Percentiles rank a stretch among this genome's conserved stretches.
phyloP scores from a whole-genome alignment of 768 basidiomycete genomes.

The Tylopilus vinaceipallidus region DNA sequence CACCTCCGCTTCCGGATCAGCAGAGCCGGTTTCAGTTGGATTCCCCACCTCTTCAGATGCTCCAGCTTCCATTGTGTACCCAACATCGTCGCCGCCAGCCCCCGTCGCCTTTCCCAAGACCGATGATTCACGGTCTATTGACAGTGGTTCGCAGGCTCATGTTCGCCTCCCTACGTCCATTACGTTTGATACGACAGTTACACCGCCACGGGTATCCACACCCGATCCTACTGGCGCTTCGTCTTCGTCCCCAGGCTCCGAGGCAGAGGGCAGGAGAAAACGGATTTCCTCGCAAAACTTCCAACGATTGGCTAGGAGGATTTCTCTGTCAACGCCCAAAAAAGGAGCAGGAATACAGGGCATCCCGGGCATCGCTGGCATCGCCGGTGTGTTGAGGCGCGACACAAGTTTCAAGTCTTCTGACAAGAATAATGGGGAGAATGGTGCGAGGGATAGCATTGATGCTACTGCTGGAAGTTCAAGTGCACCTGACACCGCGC shows the following conservation, averaged over 20 bases:
- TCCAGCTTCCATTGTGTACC: slow-evolving; percentile 34
- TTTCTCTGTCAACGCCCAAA: slow-evolving; percentile 62
- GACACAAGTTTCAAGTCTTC: slow-evolving; percentile 35
- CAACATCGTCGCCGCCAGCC: slow-evolving; percentile 31
- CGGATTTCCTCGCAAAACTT: slow-evolving; percentile 85
- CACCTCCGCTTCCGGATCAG: slow-evolving; percentile 34
- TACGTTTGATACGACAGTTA: slow-evolving; percentile 59
- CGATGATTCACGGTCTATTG: slow-evolving; percentile 32
- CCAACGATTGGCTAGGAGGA: slow-evolving; percentile 72
- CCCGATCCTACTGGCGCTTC: slow-evolving; percentile 64
- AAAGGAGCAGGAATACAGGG: slow-evolving; percentile 50
- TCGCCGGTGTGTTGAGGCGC: slow-evolving; percentile 29
- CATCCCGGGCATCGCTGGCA: slow-evolving; percentile 30
- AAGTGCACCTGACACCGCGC: slow-evolving; percentile 41
- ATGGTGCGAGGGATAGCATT: slow-evolving; percentile 12
- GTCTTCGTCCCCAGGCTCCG: slow-evolving; percentile 59
- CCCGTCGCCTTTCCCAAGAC: slow-evolving; percentile 44
- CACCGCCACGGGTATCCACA: slow-evolving; percentile 68
- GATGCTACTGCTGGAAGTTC: slow-evolving; percentile 20
- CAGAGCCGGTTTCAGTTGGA: slow-evolving; percentile 6
- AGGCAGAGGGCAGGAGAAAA: slow-evolving; percentile 74
- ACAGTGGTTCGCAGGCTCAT: slow-evolving; percentile 28
- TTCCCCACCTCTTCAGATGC: slow-evolving; percentile 14
- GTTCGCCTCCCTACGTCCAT: slow-evolving; percentile 36
- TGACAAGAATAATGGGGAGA: slow-evolving; percentile 39